phyloP scores from a whole-genome alignment of 768 basidiomycete genomes.

The Pleurotus sapidus region DNA sequence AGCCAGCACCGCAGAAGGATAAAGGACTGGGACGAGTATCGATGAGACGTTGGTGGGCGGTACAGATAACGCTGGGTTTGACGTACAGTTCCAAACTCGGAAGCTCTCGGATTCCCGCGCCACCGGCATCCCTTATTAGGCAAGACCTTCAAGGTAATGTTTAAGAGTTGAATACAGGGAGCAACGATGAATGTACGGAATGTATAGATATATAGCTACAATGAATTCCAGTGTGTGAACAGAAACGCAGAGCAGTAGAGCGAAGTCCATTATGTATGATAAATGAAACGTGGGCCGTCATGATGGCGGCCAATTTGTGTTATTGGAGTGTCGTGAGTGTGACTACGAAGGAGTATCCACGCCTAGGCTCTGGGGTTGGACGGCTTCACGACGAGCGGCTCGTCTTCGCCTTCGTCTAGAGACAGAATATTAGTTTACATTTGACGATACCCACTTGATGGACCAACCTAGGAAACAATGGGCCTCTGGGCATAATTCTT shows the following conservation, averaged over 20 bases:
- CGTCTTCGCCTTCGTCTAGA: constrained; percentile 14
- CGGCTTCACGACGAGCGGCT: constrained; percentile 6
- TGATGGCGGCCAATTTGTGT: too few relatives aligned
- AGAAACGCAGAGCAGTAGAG: background rate
- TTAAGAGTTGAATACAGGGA: too few relatives aligned
- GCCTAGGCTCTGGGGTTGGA: background rate
- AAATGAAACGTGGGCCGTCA: too few relatives aligned
- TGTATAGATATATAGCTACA: too few relatives aligned
- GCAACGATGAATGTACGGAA: too few relatives aligned
- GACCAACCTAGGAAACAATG: constrained; percentile 76
- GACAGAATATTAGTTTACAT: too few relatives aligned
- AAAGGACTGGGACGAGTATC: constrained; percentile 32
- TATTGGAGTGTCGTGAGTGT: too few relatives aligned
- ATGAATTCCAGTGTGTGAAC: background rate
- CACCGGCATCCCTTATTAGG: background rate
- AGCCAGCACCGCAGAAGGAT: constrained; percentile 15
- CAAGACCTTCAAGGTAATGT: too few relatives aligned
- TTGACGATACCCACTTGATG: background rate
- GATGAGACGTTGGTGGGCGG: constrained; percentile 40
- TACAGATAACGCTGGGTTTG: constrained; percentile 37
- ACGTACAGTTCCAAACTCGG: constrained; percentile 38
- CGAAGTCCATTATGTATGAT: background rate
- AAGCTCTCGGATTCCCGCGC: constrained; percentile 33
- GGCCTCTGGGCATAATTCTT: constrained; percentile 88
- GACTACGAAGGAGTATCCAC: too few relatives aligned